Base-by-base conservation (phyloP, 2,329 filamentous ascomycete species). In the Colletotrichum orchidophilum region DNA sequence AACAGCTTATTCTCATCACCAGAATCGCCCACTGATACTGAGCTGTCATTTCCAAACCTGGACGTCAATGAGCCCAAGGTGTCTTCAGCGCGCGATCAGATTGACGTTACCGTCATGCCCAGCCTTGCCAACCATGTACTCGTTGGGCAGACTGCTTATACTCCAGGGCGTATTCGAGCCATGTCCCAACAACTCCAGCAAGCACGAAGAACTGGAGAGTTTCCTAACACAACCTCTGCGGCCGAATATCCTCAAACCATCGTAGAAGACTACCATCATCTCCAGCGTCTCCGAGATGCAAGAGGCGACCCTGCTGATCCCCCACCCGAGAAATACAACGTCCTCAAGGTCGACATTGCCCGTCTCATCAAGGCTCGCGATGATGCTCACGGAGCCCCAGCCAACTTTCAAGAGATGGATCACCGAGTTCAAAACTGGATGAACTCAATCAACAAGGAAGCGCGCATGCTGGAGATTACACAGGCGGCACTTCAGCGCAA, bases 351-450 rank as follows among this genome's bases (percentile, higher is more conserved):
- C 11, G 75, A 81, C 24, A 78, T 83, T 18, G 73, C 78, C 3
- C 78, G 79, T 4, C 74, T 74, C 5, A 83, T 84, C 55, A 74
- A 75, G 3, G 77, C 80, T 21, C 82, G 83, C 2, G 81, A 84
- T 71, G 73, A 77, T 26, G 49, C 74, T 73, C 27, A 76, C 50
- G 24, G 72, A 64, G 63, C 78, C 27, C 59, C 64, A 15, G n/a
- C 18, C 42, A 33, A 33, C 18, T 53, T 69, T 7, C 15, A 63
- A 69, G 58, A 69, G 52, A 46, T 63, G 33, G 69, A 69, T 33
- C 42, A 53, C 6, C 58, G 69, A 62, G 53, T 71, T n/a, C 69
- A 71, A 27, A 29, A 29, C 46, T 71, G 69, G 69, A 71, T 71
- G 69, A 58, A 29, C 46, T 63, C 69, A 21, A 71, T 71, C 58